Percentiles rank a stretch among this genome's conserved stretches.
Conservation (phyloP, 2,329 filamentous ascomycete genomes). For the Didymella pomorum region DNA sequence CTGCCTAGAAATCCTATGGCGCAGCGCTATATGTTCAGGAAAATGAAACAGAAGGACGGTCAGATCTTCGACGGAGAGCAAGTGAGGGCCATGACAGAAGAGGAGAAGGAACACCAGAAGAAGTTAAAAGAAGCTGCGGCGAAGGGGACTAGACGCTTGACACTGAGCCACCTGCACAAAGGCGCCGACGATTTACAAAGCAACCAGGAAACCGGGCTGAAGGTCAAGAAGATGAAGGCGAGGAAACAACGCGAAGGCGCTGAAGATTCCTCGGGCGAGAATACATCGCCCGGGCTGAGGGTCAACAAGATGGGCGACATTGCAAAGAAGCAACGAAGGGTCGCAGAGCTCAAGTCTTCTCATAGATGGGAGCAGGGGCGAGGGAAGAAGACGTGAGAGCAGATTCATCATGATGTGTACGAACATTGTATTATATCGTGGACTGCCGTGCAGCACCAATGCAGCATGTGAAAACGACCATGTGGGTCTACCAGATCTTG, state of each 20-base stretch:
- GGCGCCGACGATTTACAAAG: too few species aligned
- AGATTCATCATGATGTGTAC: not conserved
- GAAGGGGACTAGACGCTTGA: not conserved
- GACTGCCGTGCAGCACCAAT: not conserved
- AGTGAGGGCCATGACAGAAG: not conserved
- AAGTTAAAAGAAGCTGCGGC: not conserved
- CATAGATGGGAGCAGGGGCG: not conserved
- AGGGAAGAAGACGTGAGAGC: not conserved
- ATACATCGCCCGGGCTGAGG: not conserved
- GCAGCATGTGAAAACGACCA: slow-evolving; percentile 19
- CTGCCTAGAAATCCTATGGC: slow-evolving; percentile 1
- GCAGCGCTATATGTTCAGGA: not conserved
- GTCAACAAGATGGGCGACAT: not conserved
- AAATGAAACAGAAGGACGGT: not conserved
- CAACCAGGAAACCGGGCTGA: not conserved
- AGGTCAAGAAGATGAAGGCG: not conserved
- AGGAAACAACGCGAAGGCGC: too few species aligned
- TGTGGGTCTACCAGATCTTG: slow-evolving; percentile 10
- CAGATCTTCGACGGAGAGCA: not conserved
- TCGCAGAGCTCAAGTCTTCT: not conserved
- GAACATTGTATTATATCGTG: not conserved
- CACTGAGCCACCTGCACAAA: not conserved
- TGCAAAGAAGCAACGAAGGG: not conserved
- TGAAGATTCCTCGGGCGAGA: too few species aligned
- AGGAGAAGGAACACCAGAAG: not conserved